Base-by-base conservation (phyloP, 208 protist species). In the Vickermania spadyakhi region DNA sequence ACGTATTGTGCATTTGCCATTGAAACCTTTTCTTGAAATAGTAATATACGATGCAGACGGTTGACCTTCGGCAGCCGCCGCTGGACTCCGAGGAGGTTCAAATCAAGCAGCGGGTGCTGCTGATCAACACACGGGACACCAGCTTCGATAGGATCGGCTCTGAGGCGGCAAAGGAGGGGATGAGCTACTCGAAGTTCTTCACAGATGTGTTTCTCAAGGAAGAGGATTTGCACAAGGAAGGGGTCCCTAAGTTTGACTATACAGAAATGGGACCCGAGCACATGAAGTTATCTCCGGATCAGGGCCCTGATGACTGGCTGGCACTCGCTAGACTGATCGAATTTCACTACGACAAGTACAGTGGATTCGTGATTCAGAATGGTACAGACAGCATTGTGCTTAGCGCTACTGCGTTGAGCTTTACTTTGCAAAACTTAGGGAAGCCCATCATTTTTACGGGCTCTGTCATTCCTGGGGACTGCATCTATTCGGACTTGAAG, bases 361-460 rank as follows among this genome's bases (percentile, higher is more conserved):
- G 96, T 68, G 96, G 96, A n/a, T 99, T 99, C 74, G 97, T 99
- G 36, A 79, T 98, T 23, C 61, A 98, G 29, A 95, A 97, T 52
- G 96, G 97, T 14, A 97, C 91, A 1, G 96, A 98, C 78, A 98
- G 90, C 27, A 97, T 99, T 91, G 77, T 93, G 14, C 87, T 91
- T 61, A 98, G 96, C 22, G 86, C 97, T 3, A 91, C 79, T 41
- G 97, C 96, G 23, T 71, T 99, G 23, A 96, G 92, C 57, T 99
- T 99, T 70, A 90, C 98, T 64, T 80, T 99, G 0, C 87, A 98
- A 57, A 98, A 99, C 73, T 72, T 99, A 1, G 86, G 79, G 29
- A 99, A 99, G 74, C 78, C 96, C 1, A 88, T 99, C 31, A 76
- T 99, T 52, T 82, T 99, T 45, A 99, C 98, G 23, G 98, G 98